A percentile compares a stretch with the other conserved stretches of the same genome.
phyloP scores from a whole-genome alignment of 2,329 filamentous ascomycete genomes.

The Polychaeton citri region DNA sequence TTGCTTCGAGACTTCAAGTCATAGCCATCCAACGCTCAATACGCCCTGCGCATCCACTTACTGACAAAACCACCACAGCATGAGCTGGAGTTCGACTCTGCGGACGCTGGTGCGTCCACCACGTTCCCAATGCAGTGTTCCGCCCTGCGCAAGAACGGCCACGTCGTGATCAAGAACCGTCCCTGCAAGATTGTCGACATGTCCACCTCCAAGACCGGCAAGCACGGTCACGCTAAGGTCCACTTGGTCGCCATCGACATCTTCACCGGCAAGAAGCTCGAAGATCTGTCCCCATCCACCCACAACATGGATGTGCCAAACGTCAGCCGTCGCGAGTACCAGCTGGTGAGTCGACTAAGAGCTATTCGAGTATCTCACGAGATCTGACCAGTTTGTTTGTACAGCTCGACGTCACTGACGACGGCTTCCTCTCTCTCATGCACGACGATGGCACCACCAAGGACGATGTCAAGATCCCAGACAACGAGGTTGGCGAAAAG shows the following conservation, averaged over 20 bases:
- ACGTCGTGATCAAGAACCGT: constrained; percentile 95
- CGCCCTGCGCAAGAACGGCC: constrained; percentile 97
- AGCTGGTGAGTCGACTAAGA: constrained; percentile 57
- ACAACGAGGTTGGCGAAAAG: constrained; percentile 77
- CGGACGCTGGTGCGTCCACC: constrained; percentile 86
- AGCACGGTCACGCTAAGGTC: constrained; percentile 99
- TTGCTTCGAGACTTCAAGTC: not conserved
- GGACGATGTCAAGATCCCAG: constrained; percentile 89
- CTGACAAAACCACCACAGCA: constrained; percentile 26
- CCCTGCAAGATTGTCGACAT: constrained; percentile 99
- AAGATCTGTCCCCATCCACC: constrained; percentile 97
- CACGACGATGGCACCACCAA: constrained; percentile 72
- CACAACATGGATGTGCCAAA: constrained; percentile 96
- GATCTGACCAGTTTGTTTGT: constrained; percentile 5
- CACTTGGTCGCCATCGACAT: constrained; percentile 96
- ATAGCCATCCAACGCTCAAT: not conserved
- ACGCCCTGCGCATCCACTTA: constrained; percentile 8
- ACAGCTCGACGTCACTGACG: constrained; percentile 87
- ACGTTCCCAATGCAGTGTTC: constrained; percentile 99
- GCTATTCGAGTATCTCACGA: not conserved
- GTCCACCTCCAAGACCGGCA: constrained; percentile 99
- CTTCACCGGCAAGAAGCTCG: constrained; percentile 99
- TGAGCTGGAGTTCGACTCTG: constrained; percentile 71
- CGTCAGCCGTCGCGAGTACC: constrained; percentile 80
- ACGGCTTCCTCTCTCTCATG: constrained; percentile 92